Evolutionary conservation across 371 early-diverging fungal species (phyloP).

Genomic region (Nematocida sp.): DNA sequence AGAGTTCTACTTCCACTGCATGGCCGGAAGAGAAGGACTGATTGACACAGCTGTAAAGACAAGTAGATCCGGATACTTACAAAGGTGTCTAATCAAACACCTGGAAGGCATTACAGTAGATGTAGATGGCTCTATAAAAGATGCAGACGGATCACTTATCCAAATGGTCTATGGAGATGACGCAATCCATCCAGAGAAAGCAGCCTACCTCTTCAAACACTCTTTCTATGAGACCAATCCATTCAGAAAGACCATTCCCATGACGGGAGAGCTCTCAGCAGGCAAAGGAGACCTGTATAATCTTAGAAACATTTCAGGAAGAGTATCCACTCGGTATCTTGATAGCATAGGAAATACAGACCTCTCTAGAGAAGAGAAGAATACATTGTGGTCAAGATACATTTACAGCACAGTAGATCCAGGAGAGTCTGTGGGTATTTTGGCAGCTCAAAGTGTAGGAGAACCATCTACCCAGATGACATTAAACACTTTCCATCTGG

Average conservation of each 20-base stretch:
- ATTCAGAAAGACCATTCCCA: slow-evolving; percentile 66
- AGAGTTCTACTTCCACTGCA: slow-evolving; percentile 75
- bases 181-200: slow-evolving; percentile 88
- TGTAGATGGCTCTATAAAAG: slow-evolving; percentile 91
- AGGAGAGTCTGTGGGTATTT: slow-evolving; percentile 91
- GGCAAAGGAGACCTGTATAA: slow-evolving; percentile 14
- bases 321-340: slow-evolving; percentile 76
- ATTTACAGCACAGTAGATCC: slow-evolving; percentile 72
- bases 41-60: slow-evolving; percentile 99
- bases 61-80: slow-evolving; percentile 94
- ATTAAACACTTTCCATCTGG: slow-evolving; percentile 99
- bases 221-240: slow-evolving; percentile 72
- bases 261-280: neutral
- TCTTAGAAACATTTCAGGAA: slow-evolving; percentile 76
- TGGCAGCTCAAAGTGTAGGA: slow-evolving; percentile 95
- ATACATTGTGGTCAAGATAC: slow-evolving; percentile 29
- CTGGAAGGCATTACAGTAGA: slow-evolving; percentile 87
- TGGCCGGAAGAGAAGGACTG: slow-evolving; percentile 99
- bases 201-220: slow-evolving; percentile 69
- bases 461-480: slow-evolving; percentile 99
- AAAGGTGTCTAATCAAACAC: slow-evolving; percentile 97
- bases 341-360: slow-evolving; percentile 49
- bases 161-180: slow-evolving; percentile 99
- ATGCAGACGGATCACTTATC: slow-evolving; percentile 80
- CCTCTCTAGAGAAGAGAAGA: neutral